Conservation (phyloP, 768 basidiomycete genomes). For the Serendipita sp. region DNA sequence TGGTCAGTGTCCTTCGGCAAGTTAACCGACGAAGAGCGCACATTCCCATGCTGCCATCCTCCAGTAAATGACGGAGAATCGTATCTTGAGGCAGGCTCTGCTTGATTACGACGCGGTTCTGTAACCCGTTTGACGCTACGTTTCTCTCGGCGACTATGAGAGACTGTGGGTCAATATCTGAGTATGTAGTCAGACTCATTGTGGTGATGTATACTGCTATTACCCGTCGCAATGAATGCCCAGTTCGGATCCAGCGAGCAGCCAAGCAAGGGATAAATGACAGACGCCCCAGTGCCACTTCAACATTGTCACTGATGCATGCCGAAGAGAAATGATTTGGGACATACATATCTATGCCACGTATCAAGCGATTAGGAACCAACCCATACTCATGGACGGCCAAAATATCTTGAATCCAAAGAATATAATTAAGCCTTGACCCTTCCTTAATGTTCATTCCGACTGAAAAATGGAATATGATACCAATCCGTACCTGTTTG, state of each 20-base stretch:
- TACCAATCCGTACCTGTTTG: conserved; percentile 40
- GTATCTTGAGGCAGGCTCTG: conserved; percentile 19
- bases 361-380: conserved; percentile 8
- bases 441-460: neutral
- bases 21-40: neutral
- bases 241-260: conserved; percentile 39
- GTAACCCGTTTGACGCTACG: conserved; percentile 39
- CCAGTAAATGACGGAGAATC: conserved; percentile 32
- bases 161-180: conserved; percentile 62
- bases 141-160: conserved; percentile 40
- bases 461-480: neutral
- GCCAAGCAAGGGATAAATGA: conserved; percentile 72
- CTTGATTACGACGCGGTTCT: conserved; percentile 34
- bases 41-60: conserved; percentile 8
- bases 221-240: conserved; percentile 58
- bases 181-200: neutral
- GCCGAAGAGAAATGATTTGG: neutral
- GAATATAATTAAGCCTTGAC: conserved; percentile 66
- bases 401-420: conserved; percentile 68
- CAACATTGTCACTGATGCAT: neutral
- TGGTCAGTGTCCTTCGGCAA: neutral
- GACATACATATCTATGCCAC: conserved; percentile 56
- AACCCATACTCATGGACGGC: conserved; percentile 17
- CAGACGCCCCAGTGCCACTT: conserved; percentile 84
- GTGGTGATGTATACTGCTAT: neutral